Evolutionary conservation across 805 yeast genomes (phyloP).

Genomic region (Yarrowia sp.): DNA sequence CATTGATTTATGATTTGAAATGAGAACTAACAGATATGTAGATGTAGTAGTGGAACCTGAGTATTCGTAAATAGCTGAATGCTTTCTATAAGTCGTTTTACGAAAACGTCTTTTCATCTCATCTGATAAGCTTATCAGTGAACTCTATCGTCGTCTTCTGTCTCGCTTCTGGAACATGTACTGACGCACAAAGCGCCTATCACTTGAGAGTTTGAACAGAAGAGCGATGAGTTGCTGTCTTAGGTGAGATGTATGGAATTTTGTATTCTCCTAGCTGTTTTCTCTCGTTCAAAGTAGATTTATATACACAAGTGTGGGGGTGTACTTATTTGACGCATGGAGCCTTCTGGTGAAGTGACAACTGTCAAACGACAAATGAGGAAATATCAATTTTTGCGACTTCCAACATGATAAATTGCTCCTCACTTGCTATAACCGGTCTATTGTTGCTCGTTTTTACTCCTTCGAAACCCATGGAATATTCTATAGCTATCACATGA

Average conservation of each 20-base stretch:
- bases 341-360: too few species aligned
- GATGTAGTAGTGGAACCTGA: too few species aligned
- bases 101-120: neutral
- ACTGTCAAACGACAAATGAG: too few species aligned
- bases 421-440: neutral
- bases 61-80: too few species aligned
- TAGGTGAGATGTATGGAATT: too few species aligned
- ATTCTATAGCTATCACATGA: neutral
- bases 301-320: neutral
- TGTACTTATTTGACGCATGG: neutral
- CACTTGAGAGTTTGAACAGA: neutral
- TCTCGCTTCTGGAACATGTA: neutral
- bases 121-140: slow-evolving; percentile 13
- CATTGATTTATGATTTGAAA: neutral
- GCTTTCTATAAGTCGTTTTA: too few species aligned
- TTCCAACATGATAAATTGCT: too few species aligned
- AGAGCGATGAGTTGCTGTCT: too few species aligned
- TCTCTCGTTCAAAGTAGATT: too few species aligned
- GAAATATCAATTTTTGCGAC: too few species aligned
- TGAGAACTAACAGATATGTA: too few species aligned
- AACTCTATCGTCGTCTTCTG: neutral
- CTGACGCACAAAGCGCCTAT: neutral
- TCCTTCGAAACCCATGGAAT: neutral
- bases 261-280: too few species aligned
- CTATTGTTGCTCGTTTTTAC: neutral